Base-by-base conservation (phyloP, 306 rosid species). In the Prunus padus region DNA sequence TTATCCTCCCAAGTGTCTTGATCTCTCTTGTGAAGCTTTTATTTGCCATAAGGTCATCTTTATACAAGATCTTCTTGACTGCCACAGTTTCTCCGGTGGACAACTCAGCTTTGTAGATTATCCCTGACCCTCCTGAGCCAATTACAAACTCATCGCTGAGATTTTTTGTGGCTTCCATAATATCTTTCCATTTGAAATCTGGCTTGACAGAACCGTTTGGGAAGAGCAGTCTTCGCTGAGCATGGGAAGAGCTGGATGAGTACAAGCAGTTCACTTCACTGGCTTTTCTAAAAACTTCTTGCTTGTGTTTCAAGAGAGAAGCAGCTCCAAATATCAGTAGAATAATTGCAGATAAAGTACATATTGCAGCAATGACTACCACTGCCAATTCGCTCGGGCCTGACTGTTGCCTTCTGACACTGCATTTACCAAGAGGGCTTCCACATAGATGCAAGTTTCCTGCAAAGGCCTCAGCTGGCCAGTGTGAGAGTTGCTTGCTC, bases 121-220 rank as follows among this genome's bases (percentile, higher is more conserved):
- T 87, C 55, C 97, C 99, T 1, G 99, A 92, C 10, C 99, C 97
- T 63, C 99, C 99, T 1, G 97, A 85, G 6, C 99, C 99, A 40
- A 95, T 89, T 30, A 90, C 67, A 84, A 90, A 95, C 79, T 92
- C 90, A 5, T 87, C 88, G 42, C 95, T 87, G 65, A 95, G 87
- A 54, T 88, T 83, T 85, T 89, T 79, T 0, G 99, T 95, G 57
- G 96, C 97, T 47, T 85, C 91, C 96, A 95, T 90, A 74, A 95
- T 92, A 65, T 95, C 92, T 65, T 90, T 94, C 99, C 97, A 90
- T 80, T 66, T 80, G 81, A 92, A 77, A 67, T 90, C 97, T 79
- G 82, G 80, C 82, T 83, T 90, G 59, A 80, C 75, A 45, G 86
- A 83, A 33, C 84, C 85, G 23, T 89, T 86, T 40, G 80, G 92